A percentile compares a stretch with the other conserved stretches of the same genome.
Evolutionary conservation across 2,329 filamentous ascomycete species (phyloP).

Genomic region (Ustulina deusta): DNA sequence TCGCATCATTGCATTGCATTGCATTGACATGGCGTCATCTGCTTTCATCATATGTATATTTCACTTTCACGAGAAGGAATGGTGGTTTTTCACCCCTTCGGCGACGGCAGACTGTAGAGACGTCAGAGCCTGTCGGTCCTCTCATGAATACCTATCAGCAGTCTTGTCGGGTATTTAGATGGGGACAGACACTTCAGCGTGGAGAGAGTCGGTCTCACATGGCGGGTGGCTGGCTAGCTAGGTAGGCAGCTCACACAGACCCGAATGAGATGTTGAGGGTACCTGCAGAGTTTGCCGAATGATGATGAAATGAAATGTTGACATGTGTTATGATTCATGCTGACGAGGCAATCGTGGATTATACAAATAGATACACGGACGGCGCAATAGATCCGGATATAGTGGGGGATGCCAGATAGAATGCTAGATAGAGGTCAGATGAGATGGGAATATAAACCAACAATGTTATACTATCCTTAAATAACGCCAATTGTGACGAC

Average conservation of each 20-base stretch:
- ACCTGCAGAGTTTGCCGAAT: background rate
- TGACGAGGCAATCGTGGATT: background rate
- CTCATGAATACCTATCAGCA: background rate
- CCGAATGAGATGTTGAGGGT: constrained; percentile 11
- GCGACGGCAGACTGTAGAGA: background rate
- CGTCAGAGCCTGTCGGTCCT: background rate
- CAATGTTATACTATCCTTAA: background rate
- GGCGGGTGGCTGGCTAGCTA: constrained; percentile 6
- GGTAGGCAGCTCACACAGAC: constrained; percentile 22
- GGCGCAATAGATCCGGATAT: background rate
- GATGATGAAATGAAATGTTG: constrained; percentile 5
- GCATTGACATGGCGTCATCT: constrained; percentile 31
- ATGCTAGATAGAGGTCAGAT: background rate
- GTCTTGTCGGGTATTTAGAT: background rate
- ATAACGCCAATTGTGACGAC: background rate
- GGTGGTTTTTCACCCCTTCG: background rate
- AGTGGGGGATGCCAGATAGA: no score
- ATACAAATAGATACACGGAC: background rate
- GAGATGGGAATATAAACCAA: background rate
- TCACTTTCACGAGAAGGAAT: background rate
- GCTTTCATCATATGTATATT: constrained; percentile 14
- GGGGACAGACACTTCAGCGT: background rate
- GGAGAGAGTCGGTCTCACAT: background rate
- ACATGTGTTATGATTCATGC: constrained; percentile 15
- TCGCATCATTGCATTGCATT: constrained; percentile 17